Evolutionary conservation across 352 stramenopile species (phyloP), one percentile per base, ranked within the genome.

Genomic region (Phytophthora citricola): DNA sequence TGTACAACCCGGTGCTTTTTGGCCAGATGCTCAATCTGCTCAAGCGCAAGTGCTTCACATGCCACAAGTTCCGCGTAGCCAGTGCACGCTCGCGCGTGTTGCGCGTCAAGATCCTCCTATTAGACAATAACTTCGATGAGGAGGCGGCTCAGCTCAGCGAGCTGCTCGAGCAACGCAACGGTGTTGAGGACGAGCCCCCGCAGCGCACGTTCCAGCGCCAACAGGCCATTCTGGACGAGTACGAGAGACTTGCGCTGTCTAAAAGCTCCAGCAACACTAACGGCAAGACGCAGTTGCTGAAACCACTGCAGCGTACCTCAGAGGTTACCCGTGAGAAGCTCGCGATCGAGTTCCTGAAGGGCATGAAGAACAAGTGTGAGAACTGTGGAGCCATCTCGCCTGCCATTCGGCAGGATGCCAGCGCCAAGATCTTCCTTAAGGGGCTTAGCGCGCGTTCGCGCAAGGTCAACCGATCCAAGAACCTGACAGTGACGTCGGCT

Each of bases 1-100:
- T 99, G 32, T 99, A 99, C 74, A 98, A 99, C 78, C 97, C 98
- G 0, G 83, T 99, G 40, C 85, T 99, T 17, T 99, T 99, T 63
- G 45, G 59, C 1, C 87, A 96, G 36, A 81, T 99, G 75, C 81
- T 99, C 60, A 97, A 93, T 48, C 74, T 99, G 29, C 84, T 99
- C 64, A 95, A 98, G 71, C 87, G 90, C 75, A 99, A 99, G 75
- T 99, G 98, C 90, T 96, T 99, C 54, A 93, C 87, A 54, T 99
- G 98, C 88, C 97, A 99, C 87, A 97, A 98, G 69, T 98, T 99
- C 68, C 87, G 91, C 61, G 69, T 95, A 24, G 73, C 86, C 8
- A 87, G 86, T 46, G 76, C 84, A 26, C 66, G 81, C 57, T 91
- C 91, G 46, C 85, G 90, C 46, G 82, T 97, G 6, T 75, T 95